phyloP scores from a whole-genome alignment of 345 rosid genomes.

The Ricinus communis region DNA sequence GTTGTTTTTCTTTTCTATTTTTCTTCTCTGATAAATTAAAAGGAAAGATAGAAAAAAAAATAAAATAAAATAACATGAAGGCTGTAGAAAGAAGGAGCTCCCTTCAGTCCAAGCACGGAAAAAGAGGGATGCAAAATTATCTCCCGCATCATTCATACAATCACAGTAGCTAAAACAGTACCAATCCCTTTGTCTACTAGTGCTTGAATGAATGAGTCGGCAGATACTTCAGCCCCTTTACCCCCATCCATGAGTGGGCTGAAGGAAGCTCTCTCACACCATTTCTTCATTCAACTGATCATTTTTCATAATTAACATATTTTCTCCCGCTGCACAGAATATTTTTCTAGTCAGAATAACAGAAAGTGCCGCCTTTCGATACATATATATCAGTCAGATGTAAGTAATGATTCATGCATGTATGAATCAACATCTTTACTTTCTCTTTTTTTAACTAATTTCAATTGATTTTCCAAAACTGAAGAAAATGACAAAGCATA shows the following conservation, averaged over 20 bases:
- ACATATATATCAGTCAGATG: too few relatives aligned
- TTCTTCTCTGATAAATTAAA: too few relatives aligned
- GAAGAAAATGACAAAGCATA: too few relatives aligned
- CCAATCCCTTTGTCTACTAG: conserved; percentile 25
- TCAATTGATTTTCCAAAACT: too few relatives aligned
- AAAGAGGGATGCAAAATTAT: conserved; percentile 57
- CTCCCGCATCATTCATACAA: conserved; percentile 99
- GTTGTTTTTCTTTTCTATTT: too few relatives aligned
- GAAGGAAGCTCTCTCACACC: conserved; percentile 78
- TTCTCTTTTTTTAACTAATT: too few relatives aligned
- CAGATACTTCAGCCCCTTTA: conserved; percentile 62
- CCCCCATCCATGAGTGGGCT: conserved; percentile 74
- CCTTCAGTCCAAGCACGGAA: conserved; percentile 99
- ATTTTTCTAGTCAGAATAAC: too few relatives aligned
- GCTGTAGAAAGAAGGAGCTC: conserved; percentile 74
- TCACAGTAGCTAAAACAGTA: conserved; percentile 41
- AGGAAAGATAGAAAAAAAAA: too few relatives aligned
- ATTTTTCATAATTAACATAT: background rate
- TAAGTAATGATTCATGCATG: too few relatives aligned
- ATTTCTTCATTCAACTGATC: background rate
- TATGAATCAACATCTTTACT: too few relatives aligned
- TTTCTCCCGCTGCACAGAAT: too few relatives aligned
- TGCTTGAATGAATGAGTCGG: conserved; percentile 97
- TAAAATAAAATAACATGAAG: conserved; percentile 20
- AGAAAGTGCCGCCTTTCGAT: too few relatives aligned